Conservation (phyloP, 441 rosid genomes). For the Populus hybrid region DNA sequence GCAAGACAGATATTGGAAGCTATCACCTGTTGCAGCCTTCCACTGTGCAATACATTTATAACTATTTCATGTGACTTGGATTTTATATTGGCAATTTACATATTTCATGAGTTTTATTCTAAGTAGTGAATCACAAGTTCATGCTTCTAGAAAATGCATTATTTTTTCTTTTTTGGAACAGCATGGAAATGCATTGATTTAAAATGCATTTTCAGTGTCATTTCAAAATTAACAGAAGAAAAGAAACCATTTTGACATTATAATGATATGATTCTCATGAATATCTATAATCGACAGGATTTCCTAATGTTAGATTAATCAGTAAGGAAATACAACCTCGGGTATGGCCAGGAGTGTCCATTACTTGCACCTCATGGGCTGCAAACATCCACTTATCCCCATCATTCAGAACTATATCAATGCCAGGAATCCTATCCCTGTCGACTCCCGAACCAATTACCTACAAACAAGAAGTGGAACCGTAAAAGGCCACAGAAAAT, state of each 20-base stretch:
- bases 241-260: neutral
- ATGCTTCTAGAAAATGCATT: neutral
- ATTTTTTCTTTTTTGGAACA: neutral
- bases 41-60: neutral
- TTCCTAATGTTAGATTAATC: neutral
- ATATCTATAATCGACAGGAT: neutral
- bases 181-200: neutral
- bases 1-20: neutral
- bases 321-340: conserved; percentile 51
- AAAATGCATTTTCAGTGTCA: neutral
- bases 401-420: conserved; percentile 82
- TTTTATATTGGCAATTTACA: neutral
- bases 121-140: neutral
- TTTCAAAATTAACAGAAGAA: neutral
- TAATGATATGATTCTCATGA: neutral
- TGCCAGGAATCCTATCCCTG: conserved; percentile 82
- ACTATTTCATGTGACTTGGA: neutral
- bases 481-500: conserved; percentile 5
- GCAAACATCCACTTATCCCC: conserved; percentile 99
- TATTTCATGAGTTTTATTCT: neutral
- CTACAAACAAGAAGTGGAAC: conserved; percentile 37
- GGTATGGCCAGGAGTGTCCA: conserved; percentile 95
- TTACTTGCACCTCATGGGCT: conserved; percentile 80
- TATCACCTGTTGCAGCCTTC: neutral
- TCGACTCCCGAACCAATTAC: conserved; percentile 87